Conservation (phyloP, 2,329 filamentous ascomycete genomes). For the Colletotrichum karsti region DNA sequence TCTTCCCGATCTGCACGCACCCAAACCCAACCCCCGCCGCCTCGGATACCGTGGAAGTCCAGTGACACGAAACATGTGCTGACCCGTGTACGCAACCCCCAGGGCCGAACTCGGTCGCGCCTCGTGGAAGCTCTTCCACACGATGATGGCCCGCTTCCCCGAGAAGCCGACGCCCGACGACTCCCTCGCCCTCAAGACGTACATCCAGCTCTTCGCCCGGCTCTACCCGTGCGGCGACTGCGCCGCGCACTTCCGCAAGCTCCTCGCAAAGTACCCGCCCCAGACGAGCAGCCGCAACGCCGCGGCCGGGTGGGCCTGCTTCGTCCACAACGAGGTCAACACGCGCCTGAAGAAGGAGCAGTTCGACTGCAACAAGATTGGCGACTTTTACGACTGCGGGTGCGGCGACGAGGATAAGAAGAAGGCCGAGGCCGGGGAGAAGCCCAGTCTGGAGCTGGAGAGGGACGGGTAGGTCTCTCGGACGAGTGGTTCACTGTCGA, state of each 20-base stretch:
- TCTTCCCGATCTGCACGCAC: not conserved
- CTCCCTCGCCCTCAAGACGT: slow-evolving; percentile 68
- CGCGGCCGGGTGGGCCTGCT: slow-evolving; percentile 74
- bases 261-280: slow-evolving; percentile 70
- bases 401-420: slow-evolving; percentile 71
- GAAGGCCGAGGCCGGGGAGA: slow-evolving; percentile 38
- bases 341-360: slow-evolving; percentile 66
- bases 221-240: slow-evolving; percentile 78
- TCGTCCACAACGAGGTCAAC: slow-evolving; percentile 75
- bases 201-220: slow-evolving; percentile 72
- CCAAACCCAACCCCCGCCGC: not conserved
- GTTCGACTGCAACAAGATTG: slow-evolving; percentile 74
- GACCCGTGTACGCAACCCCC: not conserved
- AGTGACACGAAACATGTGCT: not conserved
- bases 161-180: slow-evolving; percentile 71
- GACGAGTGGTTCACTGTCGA: not conserved
- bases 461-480: slow-evolving; percentile 19
- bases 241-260: slow-evolving; percentile 70
- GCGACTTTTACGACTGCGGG: slow-evolving; percentile 77
- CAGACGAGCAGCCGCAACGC: slow-evolving; percentile 71
- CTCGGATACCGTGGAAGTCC: not conserved
- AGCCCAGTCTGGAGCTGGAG: slow-evolving; percentile 24
- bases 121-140: slow-evolving; percentile 76
- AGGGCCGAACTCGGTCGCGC: slow-evolving; percentile 73
- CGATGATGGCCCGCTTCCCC: slow-evolving; percentile 75